phyloP scores from a whole-genome alignment of 257 asterid species.

The Catharanthus roseus region DNA sequence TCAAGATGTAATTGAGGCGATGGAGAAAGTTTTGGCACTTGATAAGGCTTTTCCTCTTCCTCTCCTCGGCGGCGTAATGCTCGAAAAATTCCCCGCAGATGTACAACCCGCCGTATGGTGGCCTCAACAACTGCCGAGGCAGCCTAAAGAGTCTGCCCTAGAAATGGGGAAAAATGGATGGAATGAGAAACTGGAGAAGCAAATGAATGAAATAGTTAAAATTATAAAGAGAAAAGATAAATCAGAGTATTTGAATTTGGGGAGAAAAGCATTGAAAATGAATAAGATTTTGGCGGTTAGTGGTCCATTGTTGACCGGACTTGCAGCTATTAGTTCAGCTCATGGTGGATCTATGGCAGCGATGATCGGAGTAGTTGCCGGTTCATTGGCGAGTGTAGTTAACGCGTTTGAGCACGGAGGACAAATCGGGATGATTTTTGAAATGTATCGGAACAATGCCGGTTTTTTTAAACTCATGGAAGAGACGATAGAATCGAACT shows the following conservation, averaged over 20 bases:
- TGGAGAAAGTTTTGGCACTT: constrained; percentile 58
- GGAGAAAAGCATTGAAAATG: constrained; percentile 41
- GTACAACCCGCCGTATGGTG: constrained; percentile 56
- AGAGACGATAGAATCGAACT: constrained; percentile 44
- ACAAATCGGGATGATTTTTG: constrained; percentile 76
- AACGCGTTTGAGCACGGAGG: constrained; percentile 50
- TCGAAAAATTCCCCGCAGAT: constrained; percentile 26
- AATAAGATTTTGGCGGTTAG: constrained; percentile 39
- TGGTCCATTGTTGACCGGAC: constrained; percentile 55
- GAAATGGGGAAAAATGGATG: constrained; percentile 36
- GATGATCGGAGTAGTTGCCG: constrained; percentile 42
- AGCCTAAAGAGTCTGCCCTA: neutral
- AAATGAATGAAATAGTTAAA: constrained; percentile 35
- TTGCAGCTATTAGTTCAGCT: constrained; percentile 52
- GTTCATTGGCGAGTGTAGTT: constrained; percentile 60
- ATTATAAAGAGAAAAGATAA: constrained; percentile 34
- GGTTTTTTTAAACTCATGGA: constrained; percentile 63
- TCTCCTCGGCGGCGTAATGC: constrained; percentile 31
- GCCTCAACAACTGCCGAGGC: constrained; percentile 34
- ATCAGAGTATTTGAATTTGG: constrained; percentile 46
- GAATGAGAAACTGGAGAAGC: constrained; percentile 42
- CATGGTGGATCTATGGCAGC: constrained; percentile 25
- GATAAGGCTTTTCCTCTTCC: constrained; percentile 57
- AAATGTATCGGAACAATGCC: constrained; percentile 67
- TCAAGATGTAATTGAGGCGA: constrained; percentile 39